A percentile compares a stretch with the other conserved stretches of the same genome.
phyloP scores from a whole-genome alignment of 352 stramenopile genomes.

The Globisporangium orthogonon region DNA sequence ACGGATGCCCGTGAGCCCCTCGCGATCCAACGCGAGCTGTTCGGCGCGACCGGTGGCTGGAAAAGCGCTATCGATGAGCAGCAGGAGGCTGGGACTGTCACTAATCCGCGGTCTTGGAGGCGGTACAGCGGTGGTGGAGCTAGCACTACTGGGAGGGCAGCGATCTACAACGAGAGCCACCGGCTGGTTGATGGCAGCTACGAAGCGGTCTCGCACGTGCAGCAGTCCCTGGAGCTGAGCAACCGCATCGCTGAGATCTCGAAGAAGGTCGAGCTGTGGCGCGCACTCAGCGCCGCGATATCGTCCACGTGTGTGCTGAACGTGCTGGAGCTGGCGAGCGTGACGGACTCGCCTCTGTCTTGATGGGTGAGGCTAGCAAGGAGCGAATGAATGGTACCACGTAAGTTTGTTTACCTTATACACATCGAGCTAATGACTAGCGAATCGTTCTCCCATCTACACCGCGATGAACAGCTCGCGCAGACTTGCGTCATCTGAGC shows the following conservation, averaged over 20 bases:
- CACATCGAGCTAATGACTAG: not conserved
- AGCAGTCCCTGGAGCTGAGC: slow-evolving; percentile 21
- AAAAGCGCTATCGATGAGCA: not conserved
- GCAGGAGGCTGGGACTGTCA: not conserved
- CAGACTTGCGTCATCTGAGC: not conserved
- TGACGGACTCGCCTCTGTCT: not conserved
- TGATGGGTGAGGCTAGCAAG: not conserved
- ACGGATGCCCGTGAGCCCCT: not conserved
- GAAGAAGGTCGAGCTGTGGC: slow-evolving; percentile 38
- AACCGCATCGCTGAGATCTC: slow-evolving; percentile 27
- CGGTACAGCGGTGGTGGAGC: not conserved
- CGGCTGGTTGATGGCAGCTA: not conserved
- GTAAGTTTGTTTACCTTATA: not conserved
- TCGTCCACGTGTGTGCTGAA: slow-evolving; percentile 20
- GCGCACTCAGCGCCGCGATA: slow-evolving; percentile 21
- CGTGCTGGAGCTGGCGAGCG: slow-evolving; percentile 12
- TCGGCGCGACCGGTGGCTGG: not conserved
- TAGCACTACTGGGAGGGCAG: not conserved
- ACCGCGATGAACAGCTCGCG: not conserved
- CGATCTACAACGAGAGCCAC: not conserved
- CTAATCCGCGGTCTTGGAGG: not conserved
- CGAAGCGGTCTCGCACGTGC: slow-evolving; percentile 14
- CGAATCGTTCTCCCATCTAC: not conserved
- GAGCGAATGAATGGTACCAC: not conserved
- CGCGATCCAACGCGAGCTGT: slow-evolving; percentile 1